Percentiles rank a stretch among this genome's conserved stretches.
These are phyloP conservation scores for Diaporthe capsici DNA, from an alignment of 2,329 filamentous ascomycete genomes.

Conservation along the genomic window DNA sequence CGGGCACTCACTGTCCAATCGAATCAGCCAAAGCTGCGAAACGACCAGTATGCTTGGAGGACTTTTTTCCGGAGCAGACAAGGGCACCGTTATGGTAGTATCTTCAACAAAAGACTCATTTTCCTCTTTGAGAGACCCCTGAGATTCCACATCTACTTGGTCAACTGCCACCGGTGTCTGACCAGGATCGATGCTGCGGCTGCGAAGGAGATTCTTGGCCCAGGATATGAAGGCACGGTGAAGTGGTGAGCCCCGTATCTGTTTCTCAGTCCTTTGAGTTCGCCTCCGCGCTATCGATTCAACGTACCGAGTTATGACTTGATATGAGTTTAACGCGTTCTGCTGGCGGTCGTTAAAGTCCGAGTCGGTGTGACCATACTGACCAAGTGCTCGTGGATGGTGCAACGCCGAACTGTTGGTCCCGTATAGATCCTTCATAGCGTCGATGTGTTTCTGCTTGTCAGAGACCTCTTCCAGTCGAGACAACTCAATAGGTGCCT, in stretches of 20 bases:
- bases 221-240: background rate
- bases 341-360: background rate
- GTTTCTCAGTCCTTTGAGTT: background rate
- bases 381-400: background rate
- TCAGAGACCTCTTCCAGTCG: background rate
- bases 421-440: background rate
- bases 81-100: background rate
- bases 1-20: background rate
- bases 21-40: slow-evolving; percentile 17
- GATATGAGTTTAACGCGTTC: background rate
- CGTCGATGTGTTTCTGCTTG: background rate
- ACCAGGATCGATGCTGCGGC: background rate
- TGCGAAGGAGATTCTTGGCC: background rate
- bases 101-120: background rate
- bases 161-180: background rate
- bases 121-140: background rate
- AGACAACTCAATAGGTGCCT: background rate
- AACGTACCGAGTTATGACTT: background rate
- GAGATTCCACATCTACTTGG: background rate
- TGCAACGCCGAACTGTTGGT: background rate
- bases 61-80: background rate
- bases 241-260: background rate
- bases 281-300: background rate
- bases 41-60: slow-evolving; percentile 4
- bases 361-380: background rate